These are phyloP conservation scores for Ammopiptanthus mongolicus DNA, from an alignment of 306 rosid species.

Conservation along the genomic window DNA sequence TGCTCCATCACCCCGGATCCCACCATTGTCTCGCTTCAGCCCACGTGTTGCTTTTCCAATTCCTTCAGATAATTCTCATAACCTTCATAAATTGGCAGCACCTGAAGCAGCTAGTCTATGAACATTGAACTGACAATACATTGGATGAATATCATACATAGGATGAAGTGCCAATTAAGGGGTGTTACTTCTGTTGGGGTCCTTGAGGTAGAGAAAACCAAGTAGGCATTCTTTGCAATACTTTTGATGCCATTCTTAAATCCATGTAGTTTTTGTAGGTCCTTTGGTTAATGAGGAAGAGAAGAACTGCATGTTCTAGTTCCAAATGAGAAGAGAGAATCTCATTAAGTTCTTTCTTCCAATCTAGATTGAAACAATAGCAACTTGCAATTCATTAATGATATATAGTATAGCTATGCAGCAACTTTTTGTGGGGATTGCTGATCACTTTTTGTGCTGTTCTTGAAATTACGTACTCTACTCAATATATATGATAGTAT, in stretches of 20 bases:
- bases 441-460: not conserved
- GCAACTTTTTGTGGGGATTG: not conserved
- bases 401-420: not conserved
- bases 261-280: constrained; percentile 17
- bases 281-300: constrained; percentile 20
- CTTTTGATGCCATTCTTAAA: constrained; percentile 12
- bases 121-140: not conserved
- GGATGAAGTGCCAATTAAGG: not conserved
- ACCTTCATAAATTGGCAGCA: not conserved
- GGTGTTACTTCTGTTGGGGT: not conserved
- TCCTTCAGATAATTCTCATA: constrained; percentile 1
- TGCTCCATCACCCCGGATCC: constrained; percentile 21
- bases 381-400: constrained; percentile 15
- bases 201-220: constrained; percentile 8
- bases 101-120: not conserved
- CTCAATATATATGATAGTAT: not conserved
- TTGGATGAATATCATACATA: not conserved
- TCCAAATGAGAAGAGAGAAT: constrained; percentile 10
- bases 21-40: constrained; percentile 30
- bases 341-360: not conserved
- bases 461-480: not conserved
- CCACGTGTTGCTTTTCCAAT: constrained; percentile 18
- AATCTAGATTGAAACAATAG: constrained; percentile 17
- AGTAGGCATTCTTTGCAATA: constrained; percentile 17
- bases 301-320: constrained; percentile 20